Conservation (phyloP, 2,329 filamentous ascomycete species). For the Aspergillus amoenus region DNA sequence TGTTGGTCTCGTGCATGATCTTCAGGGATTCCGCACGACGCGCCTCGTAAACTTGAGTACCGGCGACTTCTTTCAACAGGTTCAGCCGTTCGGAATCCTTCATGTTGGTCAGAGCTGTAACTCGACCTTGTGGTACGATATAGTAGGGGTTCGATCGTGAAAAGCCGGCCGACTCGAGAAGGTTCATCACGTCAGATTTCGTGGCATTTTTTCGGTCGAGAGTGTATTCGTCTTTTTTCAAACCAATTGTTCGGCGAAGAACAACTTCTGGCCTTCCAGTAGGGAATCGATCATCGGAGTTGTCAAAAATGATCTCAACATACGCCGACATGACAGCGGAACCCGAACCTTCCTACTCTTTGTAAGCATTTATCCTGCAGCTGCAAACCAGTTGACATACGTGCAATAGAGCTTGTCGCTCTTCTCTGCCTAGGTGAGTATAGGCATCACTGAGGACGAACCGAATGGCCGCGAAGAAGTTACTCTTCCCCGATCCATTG, state of each 20-base stretch:
- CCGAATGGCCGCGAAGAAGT: conserved; percentile 98
- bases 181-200: conserved; percentile 89
- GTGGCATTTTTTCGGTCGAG: conserved; percentile 96
- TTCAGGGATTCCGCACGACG: conserved; percentile 88
- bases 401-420: conserved; percentile 93
- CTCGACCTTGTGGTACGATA: conserved; percentile 95
- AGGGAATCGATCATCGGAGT: conserved; percentile 91
- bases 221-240: conserved; percentile 98
- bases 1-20: conserved; percentile 95
- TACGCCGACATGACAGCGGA: conserved; percentile 99
- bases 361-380: conserved; percentile 27
- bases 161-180: conserved; percentile 94
- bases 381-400: conserved; percentile 35
- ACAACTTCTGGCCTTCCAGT: conserved; percentile 89
- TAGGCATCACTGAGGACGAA: conserved; percentile 98
- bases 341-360: conserved; percentile 76
- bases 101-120: conserved; percentile 97
- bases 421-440: conserved; percentile 90
- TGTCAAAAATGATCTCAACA: conserved; percentile 98
- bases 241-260: conserved; percentile 87
- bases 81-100: conserved; percentile 89
- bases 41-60: conserved; percentile 94
- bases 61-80: conserved; percentile 94
- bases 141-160: conserved; percentile 98
- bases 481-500: conserved; percentile 98